Base-by-base conservation (phyloP, 352 stramenopile species). In the Globisporangium abappressorium region DNA sequence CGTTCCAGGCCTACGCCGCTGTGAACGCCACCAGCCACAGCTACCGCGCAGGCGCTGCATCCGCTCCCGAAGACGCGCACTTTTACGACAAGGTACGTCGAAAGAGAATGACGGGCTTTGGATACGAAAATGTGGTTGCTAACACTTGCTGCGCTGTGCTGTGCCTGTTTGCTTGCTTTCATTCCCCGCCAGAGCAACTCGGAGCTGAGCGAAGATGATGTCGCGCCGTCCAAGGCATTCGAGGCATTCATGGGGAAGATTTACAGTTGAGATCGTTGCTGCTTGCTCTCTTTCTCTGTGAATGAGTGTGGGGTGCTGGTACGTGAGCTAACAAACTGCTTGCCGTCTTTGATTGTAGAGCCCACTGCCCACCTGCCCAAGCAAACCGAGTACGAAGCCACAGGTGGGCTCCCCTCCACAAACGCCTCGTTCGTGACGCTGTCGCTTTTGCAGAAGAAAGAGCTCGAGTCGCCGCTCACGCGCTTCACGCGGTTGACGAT, bases 201-300 rank as follows among this genome's bases (percentile, higher is more conserved):
- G 70, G 82, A 93, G 73, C 70, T 93, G 62, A 82, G 90, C 65
- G 83, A 90, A 65, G 71, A 79, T 12, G 71, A 74, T 30, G 57
- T 93, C 6, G 65, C 76, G 20, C 78, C 81, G 12, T 78, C 70
- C 11, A 72, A 85, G 64, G 85, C 85, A 28, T 93, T 93, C 24
- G 85, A 91, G 59, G 85, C 80, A 5, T 93, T 93, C 60, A 93
- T 93, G 85, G 85, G 85, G 71, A 93, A 91, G 78, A 75, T 93
- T 43, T 93, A 93, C 75, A 91, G 85, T 93, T 57, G 69, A 73
- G 79, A 47, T 5, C 6, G 57, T 15, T 15, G 36, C 36, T 6
- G 12, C 5, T 54, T 18, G 34, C 2, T 64, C 28, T 64, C 11
- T 1, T 28, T 75, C 11, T 60, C 12, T 55, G 36, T 43, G 36